Evolutionary conservation across 495 filamentous ascomycete genomes (phyloP).

Genomic region (Pyrenula aspistea): DNA sequence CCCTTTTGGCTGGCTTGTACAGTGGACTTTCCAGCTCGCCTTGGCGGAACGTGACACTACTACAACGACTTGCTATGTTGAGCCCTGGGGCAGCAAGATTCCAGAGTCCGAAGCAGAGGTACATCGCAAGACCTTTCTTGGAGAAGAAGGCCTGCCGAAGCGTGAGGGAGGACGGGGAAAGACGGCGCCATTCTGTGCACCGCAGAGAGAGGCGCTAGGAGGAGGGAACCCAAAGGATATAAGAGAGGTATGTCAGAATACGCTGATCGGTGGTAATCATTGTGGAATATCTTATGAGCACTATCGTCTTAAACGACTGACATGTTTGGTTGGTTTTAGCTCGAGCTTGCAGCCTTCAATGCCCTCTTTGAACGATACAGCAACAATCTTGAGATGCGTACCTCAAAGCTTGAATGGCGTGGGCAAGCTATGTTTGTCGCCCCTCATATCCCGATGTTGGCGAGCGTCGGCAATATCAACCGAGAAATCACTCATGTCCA

Average conservation of each 20-base stretch:
- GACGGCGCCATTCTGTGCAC: slow-evolving; percentile 3
- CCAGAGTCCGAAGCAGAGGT: slow-evolving; percentile 15
- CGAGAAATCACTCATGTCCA: slow-evolving; percentile 17
- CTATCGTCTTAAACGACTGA: no score
- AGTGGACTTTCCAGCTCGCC: slow-evolving; percentile 7
- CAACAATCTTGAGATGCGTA: not conserved
- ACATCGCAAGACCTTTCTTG: slow-evolving; percentile 5
- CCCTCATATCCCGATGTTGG: not conserved
- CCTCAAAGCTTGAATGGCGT: not conserved
- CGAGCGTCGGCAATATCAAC: not conserved
- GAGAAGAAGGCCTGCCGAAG: not conserved
- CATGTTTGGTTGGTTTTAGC: no score
- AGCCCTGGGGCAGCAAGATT: not conserved
- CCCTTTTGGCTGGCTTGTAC: slow-evolving; percentile 20
- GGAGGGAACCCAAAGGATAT: no score
- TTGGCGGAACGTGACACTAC: slow-evolving; percentile 15
- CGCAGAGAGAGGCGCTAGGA: not conserved
- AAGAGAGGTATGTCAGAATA: no score
- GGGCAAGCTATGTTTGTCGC: not conserved
- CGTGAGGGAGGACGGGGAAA: not conserved
- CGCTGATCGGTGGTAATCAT: no score
- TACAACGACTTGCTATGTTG: slow-evolving; percentile 7
- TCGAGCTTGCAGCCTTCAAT: not conserved
- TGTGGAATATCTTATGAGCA: no score
- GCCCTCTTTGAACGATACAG: not conserved